These are phyloP conservation scores for Metarhizium anisopliae DNA, from an alignment of 2,329 filamentous ascomycete species.

Conservation along the genomic window DNA sequence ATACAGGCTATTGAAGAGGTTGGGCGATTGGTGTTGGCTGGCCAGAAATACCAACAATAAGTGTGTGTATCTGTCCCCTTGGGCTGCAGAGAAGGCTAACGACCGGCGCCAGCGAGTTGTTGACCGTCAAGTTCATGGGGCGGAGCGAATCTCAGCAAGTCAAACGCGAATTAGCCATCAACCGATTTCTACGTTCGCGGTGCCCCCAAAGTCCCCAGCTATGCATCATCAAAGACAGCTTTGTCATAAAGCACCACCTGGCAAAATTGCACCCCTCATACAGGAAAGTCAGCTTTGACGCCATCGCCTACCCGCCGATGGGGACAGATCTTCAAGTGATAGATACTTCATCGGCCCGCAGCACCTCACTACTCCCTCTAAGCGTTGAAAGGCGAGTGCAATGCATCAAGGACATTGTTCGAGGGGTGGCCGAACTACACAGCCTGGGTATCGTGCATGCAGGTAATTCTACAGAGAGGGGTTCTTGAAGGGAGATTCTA, in stretches of 20 bases:
- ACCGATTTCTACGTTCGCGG: not conserved
- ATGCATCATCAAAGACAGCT: not conserved
- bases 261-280: not conserved
- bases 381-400: not conserved
- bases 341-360: not conserved
- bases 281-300: not conserved
- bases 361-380: not conserved
- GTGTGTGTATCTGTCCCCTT: not conserved
- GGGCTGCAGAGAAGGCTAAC: not conserved
- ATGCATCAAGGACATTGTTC: not conserved
- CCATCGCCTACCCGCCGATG: not conserved
- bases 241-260: not conserved
- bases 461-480: not conserved
- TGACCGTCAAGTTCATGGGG: not conserved
- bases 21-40: constrained; percentile 1
- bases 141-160: not conserved
- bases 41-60: not conserved
- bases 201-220: not conserved
- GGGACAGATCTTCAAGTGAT: not conserved
- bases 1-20: not conserved
- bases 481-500: not conserved
- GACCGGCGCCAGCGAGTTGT: not conserved
- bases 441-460: not conserved
- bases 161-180: not conserved
- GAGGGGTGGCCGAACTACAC: not conserved